Evolutionary conservation across 345 rosid genomes (phyloP).

Genomic region (Acer campestre): DNA sequence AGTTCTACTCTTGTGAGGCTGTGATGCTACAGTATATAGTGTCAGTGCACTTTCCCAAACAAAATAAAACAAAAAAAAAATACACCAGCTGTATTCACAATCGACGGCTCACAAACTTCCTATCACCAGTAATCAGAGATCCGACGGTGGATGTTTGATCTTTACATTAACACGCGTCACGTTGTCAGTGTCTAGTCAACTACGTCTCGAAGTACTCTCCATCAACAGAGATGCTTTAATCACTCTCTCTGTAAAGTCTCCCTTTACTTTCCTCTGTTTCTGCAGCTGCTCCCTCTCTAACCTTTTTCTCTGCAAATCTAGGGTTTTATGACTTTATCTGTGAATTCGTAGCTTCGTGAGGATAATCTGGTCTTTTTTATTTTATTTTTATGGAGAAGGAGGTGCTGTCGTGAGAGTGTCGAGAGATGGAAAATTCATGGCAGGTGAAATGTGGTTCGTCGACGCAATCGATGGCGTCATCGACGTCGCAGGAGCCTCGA

Average conservation of each 20-base stretch:
- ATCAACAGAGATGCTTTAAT: constrained; percentile 20
- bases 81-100: constrained; percentile 29
- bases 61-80: not conserved
- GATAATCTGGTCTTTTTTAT: not conserved
- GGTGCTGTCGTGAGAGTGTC: constrained; percentile 26
- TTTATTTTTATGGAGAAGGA: constrained; percentile 15
- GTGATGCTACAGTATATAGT: not conserved
- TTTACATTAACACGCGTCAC: constrained; percentile 27
- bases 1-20: not conserved
- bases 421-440: constrained; percentile 43
- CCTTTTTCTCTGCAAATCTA: constrained; percentile 3
- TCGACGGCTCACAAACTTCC: constrained; percentile 29
- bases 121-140: constrained; percentile 1
- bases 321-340: constrained; percentile 10
- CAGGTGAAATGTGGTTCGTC: constrained; percentile 38
- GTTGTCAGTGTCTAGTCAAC: constrained; percentile 28
- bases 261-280: constrained; percentile 21
- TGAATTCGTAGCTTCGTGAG: not conserved
- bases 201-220: constrained; percentile 29
- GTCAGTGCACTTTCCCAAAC: not conserved
- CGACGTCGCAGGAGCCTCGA: constrained; percentile 36
- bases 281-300: not conserved
- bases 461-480: constrained; percentile 26
- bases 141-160: constrained; percentile 3
- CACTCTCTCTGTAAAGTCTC: constrained; percentile 17